Evolutionary conservation across 176 grass and related monocot genomes (phyloP).

Genomic region (Phoenix roebelenii): DNA sequence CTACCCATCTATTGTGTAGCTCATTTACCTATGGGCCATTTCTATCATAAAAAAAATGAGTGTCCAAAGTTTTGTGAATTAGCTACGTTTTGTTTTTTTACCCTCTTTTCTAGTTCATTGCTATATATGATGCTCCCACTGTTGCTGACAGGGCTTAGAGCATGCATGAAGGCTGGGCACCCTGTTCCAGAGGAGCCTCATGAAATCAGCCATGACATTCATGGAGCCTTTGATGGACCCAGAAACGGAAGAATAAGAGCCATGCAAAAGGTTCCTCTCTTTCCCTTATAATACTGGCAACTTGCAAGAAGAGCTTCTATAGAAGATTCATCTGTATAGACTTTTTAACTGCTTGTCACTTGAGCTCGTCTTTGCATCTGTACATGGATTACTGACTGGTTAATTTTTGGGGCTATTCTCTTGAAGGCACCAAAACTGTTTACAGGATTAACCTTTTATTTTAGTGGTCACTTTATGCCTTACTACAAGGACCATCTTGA

Average conservation of each 20-base stretch:
- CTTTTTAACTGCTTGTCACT: too few species aligned
- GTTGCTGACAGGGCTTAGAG: slow-evolving; percentile 62
- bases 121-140: neutral
- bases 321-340: too few species aligned
- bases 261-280: slow-evolving; percentile 39
- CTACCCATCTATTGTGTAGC: too few species aligned
- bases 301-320: too few species aligned
- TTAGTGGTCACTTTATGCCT: slow-evolving; percentile 61
- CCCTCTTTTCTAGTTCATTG: too few species aligned
- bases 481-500: slow-evolving; percentile 68
- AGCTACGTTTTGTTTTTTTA: too few species aligned
- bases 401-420: slow-evolving; percentile 8
- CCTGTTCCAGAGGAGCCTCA: slow-evolving; percentile 63
- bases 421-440: slow-evolving; percentile 63
- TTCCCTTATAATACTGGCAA: too few species aligned
- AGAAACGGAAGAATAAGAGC: slow-evolving; percentile 55
- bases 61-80: too few species aligned
- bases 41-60: too few species aligned
- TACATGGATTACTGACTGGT: too few species aligned
- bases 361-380: too few species aligned
- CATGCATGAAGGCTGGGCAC: slow-evolving; percentile 52
- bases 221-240: slow-evolving; percentile 81
- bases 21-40: too few species aligned
- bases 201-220: slow-evolving; percentile 63
- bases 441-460: slow-evolving; percentile 53